Evolutionary conservation across 1,139 yeast genomes (phyloP).

Genomic region (Geotrichum reessii): DNA sequence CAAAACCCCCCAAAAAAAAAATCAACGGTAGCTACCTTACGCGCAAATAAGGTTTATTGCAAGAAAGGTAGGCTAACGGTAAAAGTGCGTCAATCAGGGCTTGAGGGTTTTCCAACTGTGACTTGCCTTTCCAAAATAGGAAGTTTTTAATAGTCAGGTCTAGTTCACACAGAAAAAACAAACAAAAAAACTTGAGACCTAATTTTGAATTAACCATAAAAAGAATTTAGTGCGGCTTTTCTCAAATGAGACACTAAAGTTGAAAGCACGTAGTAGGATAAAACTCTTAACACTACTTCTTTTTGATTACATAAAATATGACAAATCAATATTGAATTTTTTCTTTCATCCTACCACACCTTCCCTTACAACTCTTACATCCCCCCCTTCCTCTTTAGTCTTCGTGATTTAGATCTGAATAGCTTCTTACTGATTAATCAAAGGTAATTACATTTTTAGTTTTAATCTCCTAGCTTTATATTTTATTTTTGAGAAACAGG

Average conservation of each 20-base stretch:
- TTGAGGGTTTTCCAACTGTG: background rate
- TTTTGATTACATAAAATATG: background rate
- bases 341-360: background rate
- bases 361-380: background rate
- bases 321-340: background rate
- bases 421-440: background rate
- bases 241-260: background rate
- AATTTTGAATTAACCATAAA: too few relatives aligned
- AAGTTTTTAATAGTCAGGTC: slow-evolving; percentile 5
- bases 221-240: slow-evolving; percentile 3
- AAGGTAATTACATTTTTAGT: background rate
- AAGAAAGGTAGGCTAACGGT: background rate
- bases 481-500: too few relatives aligned
- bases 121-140: slow-evolving; percentile 6
- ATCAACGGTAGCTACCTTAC: background rate
- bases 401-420: background rate
- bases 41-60: background rate
- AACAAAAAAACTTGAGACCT: slow-evolving; percentile 16
- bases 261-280: background rate
- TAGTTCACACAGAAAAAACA: too few relatives aligned
- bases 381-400: background rate
- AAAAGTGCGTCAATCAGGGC: background rate
- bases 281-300: background rate
- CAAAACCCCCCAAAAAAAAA: too few relatives aligned
- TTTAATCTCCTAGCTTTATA: background rate